Evolutionary conservation across 1,284 basidiomycete species (phyloP).

Genomic region (Dichomitus squalens): DNA sequence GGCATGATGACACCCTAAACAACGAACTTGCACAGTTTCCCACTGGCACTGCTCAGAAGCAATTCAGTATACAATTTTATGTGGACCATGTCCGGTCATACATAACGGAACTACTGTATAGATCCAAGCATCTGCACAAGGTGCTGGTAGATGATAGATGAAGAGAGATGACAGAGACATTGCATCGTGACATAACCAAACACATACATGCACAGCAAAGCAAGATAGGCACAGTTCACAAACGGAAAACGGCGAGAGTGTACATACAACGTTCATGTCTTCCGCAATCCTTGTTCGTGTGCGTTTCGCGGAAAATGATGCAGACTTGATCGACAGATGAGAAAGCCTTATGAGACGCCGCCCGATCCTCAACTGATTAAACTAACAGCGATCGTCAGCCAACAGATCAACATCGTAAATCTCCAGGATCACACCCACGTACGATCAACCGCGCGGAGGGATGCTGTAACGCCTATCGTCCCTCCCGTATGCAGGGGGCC

Average conservation of each 20-base stretch:
- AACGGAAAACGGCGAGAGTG: neutral
- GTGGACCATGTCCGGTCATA: too few relatives aligned
- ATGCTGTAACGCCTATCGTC: slow-evolving; percentile 31
- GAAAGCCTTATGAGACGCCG: neutral
- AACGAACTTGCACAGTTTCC: too few relatives aligned
- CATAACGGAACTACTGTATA: too few relatives aligned
- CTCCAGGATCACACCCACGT: slow-evolving; percentile 8
- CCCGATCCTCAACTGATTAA: neutral
- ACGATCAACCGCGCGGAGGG: slow-evolving; percentile 13
- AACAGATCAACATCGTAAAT: neutral
- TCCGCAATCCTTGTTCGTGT: neutral
- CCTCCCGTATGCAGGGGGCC: slow-evolving; percentile 22
- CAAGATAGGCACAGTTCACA: neutral
- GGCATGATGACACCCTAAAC: too few relatives aligned
- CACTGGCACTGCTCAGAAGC: too few relatives aligned
- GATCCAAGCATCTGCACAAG: too few relatives aligned
- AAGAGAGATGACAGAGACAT: too few relatives aligned
- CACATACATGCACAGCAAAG: neutral
- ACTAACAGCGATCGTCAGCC: neutral
- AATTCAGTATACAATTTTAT: too few relatives aligned
- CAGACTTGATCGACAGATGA: too few relatives aligned
- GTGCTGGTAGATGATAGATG: too few relatives aligned
- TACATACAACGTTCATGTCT: neutral
- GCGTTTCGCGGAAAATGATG: too few relatives aligned
- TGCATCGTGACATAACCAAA: neutral